Evolutionary conservation across 139 green algal species (phyloP).

Genomic region (Tetradesmus obliquus): DNA sequence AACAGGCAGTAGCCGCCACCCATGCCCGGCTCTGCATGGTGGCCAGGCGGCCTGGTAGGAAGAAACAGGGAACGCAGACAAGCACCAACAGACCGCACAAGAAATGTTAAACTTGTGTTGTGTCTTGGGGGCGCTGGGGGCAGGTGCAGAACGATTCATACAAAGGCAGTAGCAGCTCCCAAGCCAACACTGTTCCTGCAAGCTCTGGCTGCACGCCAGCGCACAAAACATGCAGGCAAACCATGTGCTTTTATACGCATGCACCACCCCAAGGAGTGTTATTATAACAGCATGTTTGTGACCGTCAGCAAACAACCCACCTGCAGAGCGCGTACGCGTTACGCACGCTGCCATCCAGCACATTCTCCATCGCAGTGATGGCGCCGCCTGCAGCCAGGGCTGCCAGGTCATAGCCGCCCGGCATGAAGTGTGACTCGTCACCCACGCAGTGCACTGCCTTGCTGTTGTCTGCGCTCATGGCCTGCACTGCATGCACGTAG

Average conservation of each 20-base stretch:
- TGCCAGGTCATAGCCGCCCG: conserved; percentile 63
- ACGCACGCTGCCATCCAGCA: conserved; percentile 50
- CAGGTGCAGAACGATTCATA: too few relatives aligned
- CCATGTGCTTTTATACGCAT: too few relatives aligned
- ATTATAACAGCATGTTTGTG: too few relatives aligned
- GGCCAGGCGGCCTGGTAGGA: conserved; percentile 23
- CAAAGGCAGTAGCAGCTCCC: too few relatives aligned
- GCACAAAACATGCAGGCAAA: not conserved
- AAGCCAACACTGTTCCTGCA: not conserved
- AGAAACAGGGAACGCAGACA: not conserved
- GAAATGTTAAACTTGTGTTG: not conserved
- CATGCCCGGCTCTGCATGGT: conserved; percentile 38
- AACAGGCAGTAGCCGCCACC: conserved; percentile 78
- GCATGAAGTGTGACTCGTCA: conserved; percentile 47
- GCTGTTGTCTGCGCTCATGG: conserved; percentile 35
- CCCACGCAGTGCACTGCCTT: conserved; percentile 47
- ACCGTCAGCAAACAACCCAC: not conserved
- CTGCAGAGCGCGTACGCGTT: conserved; percentile 38
- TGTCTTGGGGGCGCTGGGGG: too few relatives aligned
- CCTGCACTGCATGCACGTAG: conserved; percentile 41
- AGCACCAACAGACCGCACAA: not conserved
- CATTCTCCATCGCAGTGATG: conserved; percentile 59
- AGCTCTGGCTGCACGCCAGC: not conserved
- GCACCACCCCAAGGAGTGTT: too few relatives aligned
- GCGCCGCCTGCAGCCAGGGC: conserved; percentile 63